phyloP scores from a whole-genome alignment of 257 asterid species.

The Nicotiana noctiflora region DNA sequence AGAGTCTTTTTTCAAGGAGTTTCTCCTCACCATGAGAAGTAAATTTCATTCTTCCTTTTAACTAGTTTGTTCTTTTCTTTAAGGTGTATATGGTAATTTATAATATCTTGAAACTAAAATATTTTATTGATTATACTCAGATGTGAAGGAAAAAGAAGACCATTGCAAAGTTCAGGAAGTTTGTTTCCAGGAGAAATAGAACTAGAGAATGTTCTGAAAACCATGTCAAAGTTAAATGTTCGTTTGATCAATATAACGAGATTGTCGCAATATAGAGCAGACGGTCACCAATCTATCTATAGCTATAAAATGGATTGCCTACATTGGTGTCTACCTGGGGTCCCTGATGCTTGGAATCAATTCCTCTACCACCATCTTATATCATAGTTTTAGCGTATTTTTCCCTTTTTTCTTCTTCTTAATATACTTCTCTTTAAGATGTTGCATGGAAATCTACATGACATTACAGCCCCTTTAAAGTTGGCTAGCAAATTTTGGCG shows the following conservation, averaged over 20 bases:
- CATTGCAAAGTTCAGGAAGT: not conserved
- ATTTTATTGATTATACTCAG: not conserved
- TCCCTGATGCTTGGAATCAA: constrained; percentile 31
- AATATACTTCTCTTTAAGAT: no score
- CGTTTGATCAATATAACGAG: constrained; percentile 20
- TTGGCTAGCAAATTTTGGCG: no score
- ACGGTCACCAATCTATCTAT: constrained; percentile 25
- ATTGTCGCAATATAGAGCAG: constrained; percentile 21
- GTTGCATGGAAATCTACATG: no score
- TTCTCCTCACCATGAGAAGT: constrained; percentile 57
- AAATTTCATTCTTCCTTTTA: not conserved
- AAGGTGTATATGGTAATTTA: not conserved
- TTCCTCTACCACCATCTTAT: constrained; percentile 10
- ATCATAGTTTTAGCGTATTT: not conserved
- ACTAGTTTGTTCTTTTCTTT: not conserved
- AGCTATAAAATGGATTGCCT: constrained; percentile 19
- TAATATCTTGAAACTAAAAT: not conserved
- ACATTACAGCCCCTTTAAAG: no score
- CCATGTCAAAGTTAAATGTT: constrained; percentile 14
- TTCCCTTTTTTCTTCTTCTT: not conserved
- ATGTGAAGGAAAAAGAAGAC: constrained; percentile 12
- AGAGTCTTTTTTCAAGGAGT: constrained; percentile 53
- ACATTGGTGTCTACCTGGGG: constrained; percentile 34
- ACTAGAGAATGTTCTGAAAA: constrained; percentile 12
- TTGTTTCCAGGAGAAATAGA: constrained; percentile 13